A percentile compares a stretch with the other conserved stretches of the same genome.
These are phyloP conservation scores for Myriosclerotinia curreyana DNA, from an alignment of 2,329 filamentous ascomycete species.

Conservation along the genomic window DNA sequence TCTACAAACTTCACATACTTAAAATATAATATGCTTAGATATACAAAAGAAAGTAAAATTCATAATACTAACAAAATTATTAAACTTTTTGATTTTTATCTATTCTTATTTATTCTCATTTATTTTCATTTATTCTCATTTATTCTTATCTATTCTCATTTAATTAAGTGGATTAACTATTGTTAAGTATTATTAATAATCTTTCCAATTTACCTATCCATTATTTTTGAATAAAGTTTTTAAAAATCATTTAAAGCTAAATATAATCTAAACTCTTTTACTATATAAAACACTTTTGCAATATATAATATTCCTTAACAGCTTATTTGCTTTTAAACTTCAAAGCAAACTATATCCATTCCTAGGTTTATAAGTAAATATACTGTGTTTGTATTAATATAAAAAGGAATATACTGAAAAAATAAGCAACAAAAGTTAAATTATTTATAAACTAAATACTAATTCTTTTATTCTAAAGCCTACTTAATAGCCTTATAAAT, in stretches of 20 bases:
- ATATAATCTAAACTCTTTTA: background rate
- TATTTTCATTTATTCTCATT: background rate
- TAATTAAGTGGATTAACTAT: background rate
- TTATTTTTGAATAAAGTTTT: background rate
- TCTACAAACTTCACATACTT: no score
- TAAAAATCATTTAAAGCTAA: background rate
- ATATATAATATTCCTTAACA: background rate
- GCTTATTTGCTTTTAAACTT: background rate
- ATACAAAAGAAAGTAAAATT: no score
- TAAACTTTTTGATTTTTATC: no score
- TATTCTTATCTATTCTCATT: no score
- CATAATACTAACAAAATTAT: no score
- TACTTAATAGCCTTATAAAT: slow-evolving; percentile 75
- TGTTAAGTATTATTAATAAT: background rate
- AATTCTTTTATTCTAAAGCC: slow-evolving; percentile 57
- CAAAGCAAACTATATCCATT: background rate
- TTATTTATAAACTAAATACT: background rate
- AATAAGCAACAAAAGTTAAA: background rate
- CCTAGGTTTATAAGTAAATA: background rate
- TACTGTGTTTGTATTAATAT: background rate
- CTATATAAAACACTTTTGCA: background rate
- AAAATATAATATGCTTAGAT: no score
- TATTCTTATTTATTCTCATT: no score
- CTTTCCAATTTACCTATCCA: background rate
- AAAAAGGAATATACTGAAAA: background rate